Conservation (phyloP, 2,329 filamentous ascomycete genomes). For the Knoxdaviesia proteae region DNA sequence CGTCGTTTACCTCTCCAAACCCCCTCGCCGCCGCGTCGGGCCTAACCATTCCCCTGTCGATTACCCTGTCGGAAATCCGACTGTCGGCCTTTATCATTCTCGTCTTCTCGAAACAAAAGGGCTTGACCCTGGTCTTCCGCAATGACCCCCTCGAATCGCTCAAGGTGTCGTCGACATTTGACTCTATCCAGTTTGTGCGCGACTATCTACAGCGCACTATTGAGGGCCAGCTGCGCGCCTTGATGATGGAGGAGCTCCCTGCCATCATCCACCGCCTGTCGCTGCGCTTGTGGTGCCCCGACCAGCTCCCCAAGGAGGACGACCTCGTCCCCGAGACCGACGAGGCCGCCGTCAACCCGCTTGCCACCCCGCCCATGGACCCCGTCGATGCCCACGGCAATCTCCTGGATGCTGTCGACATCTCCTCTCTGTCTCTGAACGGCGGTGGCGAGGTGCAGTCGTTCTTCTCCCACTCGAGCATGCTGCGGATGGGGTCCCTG, state of each 20-base stretch:
- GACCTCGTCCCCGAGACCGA: conserved; percentile 19
- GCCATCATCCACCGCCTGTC: conserved; percentile 91
- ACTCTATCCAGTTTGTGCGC: conserved; percentile 94
- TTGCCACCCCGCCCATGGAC: conserved; percentile 61
- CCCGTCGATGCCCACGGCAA: conserved; percentile 67
- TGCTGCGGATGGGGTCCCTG: conserved; percentile 62
- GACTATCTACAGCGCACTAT: conserved; percentile 95
- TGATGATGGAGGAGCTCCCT: conserved; percentile 96
- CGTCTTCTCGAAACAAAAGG: conserved; percentile 94
- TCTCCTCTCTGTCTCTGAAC: conserved; percentile 60
- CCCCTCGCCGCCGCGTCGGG: conserved; percentile 80
- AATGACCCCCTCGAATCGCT: conserved; percentile 96
- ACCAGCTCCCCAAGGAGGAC: conserved; percentile 51
- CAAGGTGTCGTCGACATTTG: conserved; percentile 96
- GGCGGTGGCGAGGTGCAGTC: conserved; percentile 64
- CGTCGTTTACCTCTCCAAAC: conserved; percentile 77
- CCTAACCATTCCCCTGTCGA: conserved; percentile 90
- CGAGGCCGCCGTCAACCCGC: conserved; percentile 53
- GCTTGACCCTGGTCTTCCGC: conserved; percentile 85
- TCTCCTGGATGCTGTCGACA: conserved; percentile 50
- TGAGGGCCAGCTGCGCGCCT: conserved; percentile 70
- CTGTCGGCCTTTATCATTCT: conserved; percentile 93
- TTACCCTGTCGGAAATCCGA: conserved; percentile 88
- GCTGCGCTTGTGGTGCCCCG: conserved; percentile 71
- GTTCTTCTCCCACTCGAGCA: conserved; percentile 86